These are phyloP conservation scores for Setomelanomma holmii DNA, from an alignment of 2,329 filamentous ascomycete species.

Conservation along the genomic window DNA sequence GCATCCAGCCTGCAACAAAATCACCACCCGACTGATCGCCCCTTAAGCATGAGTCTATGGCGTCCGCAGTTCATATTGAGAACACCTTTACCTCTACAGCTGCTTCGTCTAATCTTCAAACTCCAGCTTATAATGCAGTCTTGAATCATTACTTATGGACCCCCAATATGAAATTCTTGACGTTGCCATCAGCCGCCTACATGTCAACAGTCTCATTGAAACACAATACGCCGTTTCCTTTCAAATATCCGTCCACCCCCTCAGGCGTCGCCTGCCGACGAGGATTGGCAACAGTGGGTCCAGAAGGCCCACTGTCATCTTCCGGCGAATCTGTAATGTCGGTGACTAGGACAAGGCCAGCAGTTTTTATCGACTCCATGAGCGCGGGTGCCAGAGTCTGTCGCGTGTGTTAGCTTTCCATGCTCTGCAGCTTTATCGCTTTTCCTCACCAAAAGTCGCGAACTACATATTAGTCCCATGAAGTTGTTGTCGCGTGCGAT, in stretches of 20 bases:
- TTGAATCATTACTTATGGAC: background rate
- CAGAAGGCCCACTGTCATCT: conserved; percentile 43
- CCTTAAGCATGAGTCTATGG: background rate
- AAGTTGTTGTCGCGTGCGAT: conserved; percentile 96
- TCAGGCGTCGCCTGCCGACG: conserved; percentile 65
- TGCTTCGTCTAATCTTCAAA: background rate
- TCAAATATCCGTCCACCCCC: conserved; percentile 86
- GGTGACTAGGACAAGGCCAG: conserved; percentile 88
- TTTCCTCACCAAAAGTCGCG: conserved; percentile 76
- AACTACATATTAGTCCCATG: conserved; percentile 94
- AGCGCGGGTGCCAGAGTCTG: conserved; percentile 93
- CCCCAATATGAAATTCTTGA: too few relatives aligned
- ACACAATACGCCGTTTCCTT: conserved; percentile 82
- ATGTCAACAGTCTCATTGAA: conserved; percentile 86
- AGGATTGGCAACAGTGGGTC: conserved; percentile 51
- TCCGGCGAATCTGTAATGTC: conserved; percentile 73
- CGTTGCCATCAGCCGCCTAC: conserved; percentile 30
- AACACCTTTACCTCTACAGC: background rate
- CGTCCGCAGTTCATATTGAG: background rate
- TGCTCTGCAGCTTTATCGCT: background rate
- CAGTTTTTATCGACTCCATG: conserved; percentile 91
- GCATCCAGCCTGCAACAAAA: too few relatives aligned
- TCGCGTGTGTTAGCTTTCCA: conserved; percentile 7
- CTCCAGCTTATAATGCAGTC: background rate
- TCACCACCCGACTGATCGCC: too few relatives aligned